These are phyloP conservation scores for Cinchona pubescens DNA, from an alignment of 257 asterid genomes.

Conservation along the genomic window DNA sequence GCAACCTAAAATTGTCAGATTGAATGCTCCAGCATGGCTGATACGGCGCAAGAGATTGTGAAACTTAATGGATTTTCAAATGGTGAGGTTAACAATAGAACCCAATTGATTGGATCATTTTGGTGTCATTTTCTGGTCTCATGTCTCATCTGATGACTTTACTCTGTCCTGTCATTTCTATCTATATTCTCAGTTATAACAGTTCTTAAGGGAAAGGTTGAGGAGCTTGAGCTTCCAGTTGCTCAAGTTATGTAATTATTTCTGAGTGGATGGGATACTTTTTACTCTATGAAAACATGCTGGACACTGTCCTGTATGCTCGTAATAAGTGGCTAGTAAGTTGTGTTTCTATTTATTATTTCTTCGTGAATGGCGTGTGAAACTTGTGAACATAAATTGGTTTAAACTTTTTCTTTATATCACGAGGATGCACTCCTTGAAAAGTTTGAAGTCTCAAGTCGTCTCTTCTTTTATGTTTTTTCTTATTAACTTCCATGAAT, in stretches of 20 bases:
- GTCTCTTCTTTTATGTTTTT: neutral
- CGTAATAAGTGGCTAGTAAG: constrained; percentile 96
- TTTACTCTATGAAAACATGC: constrained; percentile 86
- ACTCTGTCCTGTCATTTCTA: constrained; percentile 8
- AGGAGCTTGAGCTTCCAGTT: constrained; percentile 96
- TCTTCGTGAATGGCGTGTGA: neutral
- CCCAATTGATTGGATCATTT: neutral
- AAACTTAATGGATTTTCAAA: constrained; percentile 67
- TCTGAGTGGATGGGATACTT: constrained; percentile 99
- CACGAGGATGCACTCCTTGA: neutral
- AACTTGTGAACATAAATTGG: neutral
- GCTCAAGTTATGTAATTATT: constrained; percentile 76
- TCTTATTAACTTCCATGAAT: neutral
- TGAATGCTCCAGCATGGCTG: constrained; percentile 97
- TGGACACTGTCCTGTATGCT: constrained; percentile 81
- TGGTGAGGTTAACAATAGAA: constrained; percentile 41
- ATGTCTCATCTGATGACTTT: constrained; percentile 12
- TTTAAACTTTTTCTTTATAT: neutral
- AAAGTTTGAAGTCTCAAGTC: neutral
- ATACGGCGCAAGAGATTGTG: constrained; percentile 79
- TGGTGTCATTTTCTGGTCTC: constrained; percentile 7
- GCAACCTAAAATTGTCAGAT: constrained; percentile 45
- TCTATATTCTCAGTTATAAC: constrained; percentile 60
- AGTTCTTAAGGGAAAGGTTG: constrained; percentile 88
- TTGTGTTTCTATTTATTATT: constrained; percentile 5